Percentiles rank a stretch among this genome's conserved stretches.
Conservation (phyloP, 2,329 filamentous ascomycete genomes). For the Scedosporium minutisporum region DNA sequence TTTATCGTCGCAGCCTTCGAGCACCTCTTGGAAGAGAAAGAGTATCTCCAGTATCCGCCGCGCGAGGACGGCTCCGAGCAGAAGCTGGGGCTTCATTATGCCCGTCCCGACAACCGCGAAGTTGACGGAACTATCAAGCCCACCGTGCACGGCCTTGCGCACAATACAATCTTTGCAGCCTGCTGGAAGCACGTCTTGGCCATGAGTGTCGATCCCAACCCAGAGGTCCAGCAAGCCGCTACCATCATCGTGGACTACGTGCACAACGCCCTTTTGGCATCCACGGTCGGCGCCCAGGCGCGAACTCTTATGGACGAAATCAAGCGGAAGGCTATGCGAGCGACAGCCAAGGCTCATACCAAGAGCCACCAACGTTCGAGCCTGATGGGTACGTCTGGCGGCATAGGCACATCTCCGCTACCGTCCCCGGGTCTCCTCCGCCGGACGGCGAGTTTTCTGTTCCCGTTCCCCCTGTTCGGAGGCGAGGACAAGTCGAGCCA, state of each 20-base stretch:
- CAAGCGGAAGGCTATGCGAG: conserved; percentile 36
- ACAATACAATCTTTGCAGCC: conserved; percentile 84
- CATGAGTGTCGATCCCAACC: conserved; percentile 86
- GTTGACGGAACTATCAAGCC: conserved; percentile 48
- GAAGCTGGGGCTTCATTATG: conserved; percentile 55
- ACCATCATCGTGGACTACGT: conserved; percentile 79
- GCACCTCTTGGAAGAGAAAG: conserved; percentile 75
- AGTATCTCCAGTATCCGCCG: conserved; percentile 50
- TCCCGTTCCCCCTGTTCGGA: conserved; percentile 45
- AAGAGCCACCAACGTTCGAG: conserved; percentile 33
- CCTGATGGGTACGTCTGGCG: conserved; percentile 25
- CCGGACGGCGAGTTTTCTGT: conserved; percentile 53
- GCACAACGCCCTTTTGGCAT: conserved; percentile 67
- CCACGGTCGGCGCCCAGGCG: conserved; percentile 61
- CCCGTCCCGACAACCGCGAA: conserved; percentile 44
- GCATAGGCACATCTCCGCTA: conserved; percentile 29
- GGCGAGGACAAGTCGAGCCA: conserved; percentile 33
- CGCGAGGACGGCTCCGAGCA: conserved; percentile 46
- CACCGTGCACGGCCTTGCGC: conserved; percentile 53
- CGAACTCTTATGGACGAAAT: conserved; percentile 69
- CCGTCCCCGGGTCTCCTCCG: conserved; percentile 51
- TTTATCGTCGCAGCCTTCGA: conserved; percentile 89
- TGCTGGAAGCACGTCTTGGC: conserved; percentile 92
- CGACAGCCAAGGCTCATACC: conserved; percentile 33
- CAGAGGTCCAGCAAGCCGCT: conserved; percentile 81